phyloP scores from a whole-genome alignment of 192 early-diverging fungal species.

The Kappamyces sp. region DNA sequence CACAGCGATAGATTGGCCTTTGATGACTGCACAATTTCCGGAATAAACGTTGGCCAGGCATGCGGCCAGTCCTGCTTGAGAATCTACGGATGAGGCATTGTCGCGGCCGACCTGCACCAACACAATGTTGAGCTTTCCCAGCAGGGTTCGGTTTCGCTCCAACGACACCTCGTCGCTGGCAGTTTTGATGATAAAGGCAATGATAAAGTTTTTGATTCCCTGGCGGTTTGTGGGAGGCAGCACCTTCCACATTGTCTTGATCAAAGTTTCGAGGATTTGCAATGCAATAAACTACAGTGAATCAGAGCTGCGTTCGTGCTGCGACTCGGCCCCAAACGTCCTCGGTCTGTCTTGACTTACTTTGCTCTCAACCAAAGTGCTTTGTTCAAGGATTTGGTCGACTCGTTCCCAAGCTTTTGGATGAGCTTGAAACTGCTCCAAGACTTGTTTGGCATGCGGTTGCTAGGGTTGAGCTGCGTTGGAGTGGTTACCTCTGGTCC shows the following conservation, averaged over 20 bases:
- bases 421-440: slow-evolving; percentile 92
- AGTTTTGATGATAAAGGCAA: slow-evolving; percentile 83
- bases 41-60: slow-evolving; percentile 98
- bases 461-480: slow-evolving; percentile 51
- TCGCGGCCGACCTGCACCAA: slow-evolving; percentile 76
- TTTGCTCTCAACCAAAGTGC: slow-evolving; percentile 75
- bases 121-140: slow-evolving; percentile 94
- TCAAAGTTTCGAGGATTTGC: slow-evolving; percentile 86
- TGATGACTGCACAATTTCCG: slow-evolving; percentile 94
- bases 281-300: slow-evolving; percentile 80
- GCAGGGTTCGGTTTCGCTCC: slow-evolving; percentile 66
- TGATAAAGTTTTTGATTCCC: slow-evolving; percentile 93
- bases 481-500: slow-evolving; percentile 63
- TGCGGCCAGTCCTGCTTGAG: slow-evolving; percentile 99
- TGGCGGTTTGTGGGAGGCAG: slow-evolving; percentile 75
- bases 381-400: slow-evolving; percentile 84
- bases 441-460: slow-evolving; percentile 74
- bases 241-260: slow-evolving; percentile 97
- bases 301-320: not conserved
- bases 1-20: slow-evolving; percentile 87
- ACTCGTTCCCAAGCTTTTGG: slow-evolving; percentile 94
- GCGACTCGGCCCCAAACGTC: no score
- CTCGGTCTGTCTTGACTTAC: slow-evolving; percentile 35
- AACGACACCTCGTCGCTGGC: slow-evolving; percentile 82
- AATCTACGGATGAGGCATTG: slow-evolving; percentile 51